Base-by-base conservation (phyloP, 306 rosid genomes). In the Argentina anserina region DNA sequence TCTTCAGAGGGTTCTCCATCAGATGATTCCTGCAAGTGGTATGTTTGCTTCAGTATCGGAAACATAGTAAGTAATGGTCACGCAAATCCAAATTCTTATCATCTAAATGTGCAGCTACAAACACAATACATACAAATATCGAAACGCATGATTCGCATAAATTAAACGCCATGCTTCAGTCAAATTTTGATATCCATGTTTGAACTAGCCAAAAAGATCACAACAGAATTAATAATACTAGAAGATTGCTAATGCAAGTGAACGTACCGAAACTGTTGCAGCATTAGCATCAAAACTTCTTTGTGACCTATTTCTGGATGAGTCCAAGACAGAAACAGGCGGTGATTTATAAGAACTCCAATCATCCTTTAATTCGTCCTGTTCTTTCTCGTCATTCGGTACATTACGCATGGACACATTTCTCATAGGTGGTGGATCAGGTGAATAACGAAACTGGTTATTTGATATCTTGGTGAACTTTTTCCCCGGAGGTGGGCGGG, bases 271-370 rank as follows among this genome's bases (percentile, higher is more conserved):
- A 75, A 86, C 96, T 55, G 87, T 85, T 12, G 76, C 68, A 46
- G 89, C 90, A 75, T 91, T 87, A 68, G 77, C 90, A 76, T 90
- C 99, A 59, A 87, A 79, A 86, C 93, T 90, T 78, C 71, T 73
- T 53, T 75, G 87, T 17, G 86, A 65, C 59, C 75, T 76, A 74
- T 78, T 91, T 84, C 84, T 78, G 9, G 92, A 79, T 13, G 85
- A 86, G 13, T 87, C 96, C 77, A 77, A 37, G 17, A 82, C 90
- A 76, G 87, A 79, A 74, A 64, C 86, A 29, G 79, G 84, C 6
- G 78, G 79, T 29, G 91, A 76, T 71, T 82, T 90, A 69, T 76
- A 70, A 9, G 90, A 53, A 50, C 52, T 78, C 86, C 93, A 91
- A 79, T 83, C 86, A 39, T 87, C 99, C 63, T 89, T 97, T 49